Evolutionary conservation across 805 yeast species (phyloP).

Genomic region (Phaffomyces opuntiae): DNA sequence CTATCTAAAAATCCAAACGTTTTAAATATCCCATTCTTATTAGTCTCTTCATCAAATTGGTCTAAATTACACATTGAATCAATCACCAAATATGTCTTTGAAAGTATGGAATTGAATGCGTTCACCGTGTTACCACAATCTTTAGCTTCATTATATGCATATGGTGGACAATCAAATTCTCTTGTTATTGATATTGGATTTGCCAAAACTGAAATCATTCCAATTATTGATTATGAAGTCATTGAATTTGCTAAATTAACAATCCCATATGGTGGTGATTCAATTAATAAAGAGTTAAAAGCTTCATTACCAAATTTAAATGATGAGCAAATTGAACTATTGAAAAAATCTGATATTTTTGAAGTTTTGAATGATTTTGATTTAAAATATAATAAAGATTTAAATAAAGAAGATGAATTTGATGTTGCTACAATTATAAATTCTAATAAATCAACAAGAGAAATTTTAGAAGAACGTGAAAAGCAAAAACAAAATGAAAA

Average conservation of each 20-base stretch:
- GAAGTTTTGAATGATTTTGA: conserved; percentile 74
- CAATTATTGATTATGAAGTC: conserved; percentile 68
- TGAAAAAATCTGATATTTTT: conserved; percentile 68
- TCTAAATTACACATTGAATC: conserved; percentile 58
- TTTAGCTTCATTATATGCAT: conserved; percentile 66
- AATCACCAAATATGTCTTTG: conserved; percentile 71
- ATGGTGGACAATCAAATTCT: conserved; percentile 57
- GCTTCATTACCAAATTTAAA: conserved; percentile 52
- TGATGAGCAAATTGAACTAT: conserved; percentile 55
- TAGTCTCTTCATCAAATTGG: conserved; percentile 67
- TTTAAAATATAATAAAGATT: conserved; percentile 44
- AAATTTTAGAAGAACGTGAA: conserved; percentile 60
- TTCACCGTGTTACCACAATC: conserved; percentile 64
- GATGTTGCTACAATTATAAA: conserved; percentile 89
- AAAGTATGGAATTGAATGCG: conserved; percentile 62
- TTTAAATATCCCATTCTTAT: conserved; percentile 57
- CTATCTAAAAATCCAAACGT: conserved; percentile 24
- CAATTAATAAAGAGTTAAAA: conserved; percentile 49
- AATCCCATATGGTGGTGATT: conserved; percentile 53
- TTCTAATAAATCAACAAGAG: conserved; percentile 59
- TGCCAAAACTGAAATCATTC: conserved; percentile 67
- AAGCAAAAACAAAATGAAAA: conserved; percentile 30
- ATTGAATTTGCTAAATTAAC: conserved; percentile 46
- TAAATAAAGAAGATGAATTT: conserved; percentile 54
- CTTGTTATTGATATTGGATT: conserved; percentile 77